Evolutionary conservation across 176 grass and related monocot genomes (phyloP).

Genomic region (Dactylis glomerata): DNA sequence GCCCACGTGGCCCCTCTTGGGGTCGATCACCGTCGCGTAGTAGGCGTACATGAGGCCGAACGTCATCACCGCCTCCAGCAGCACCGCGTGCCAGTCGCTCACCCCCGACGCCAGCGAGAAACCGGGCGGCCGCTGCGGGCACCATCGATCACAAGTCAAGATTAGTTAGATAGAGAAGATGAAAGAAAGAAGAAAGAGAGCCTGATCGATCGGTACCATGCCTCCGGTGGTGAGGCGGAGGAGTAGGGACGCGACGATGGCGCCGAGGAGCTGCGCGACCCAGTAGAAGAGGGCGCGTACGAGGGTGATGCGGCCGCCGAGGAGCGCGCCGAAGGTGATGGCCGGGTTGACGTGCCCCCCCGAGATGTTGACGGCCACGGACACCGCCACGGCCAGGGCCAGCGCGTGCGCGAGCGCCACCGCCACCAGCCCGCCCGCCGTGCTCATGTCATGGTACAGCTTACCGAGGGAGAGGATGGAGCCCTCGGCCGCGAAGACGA

Average conservation of each 20-base stretch:
- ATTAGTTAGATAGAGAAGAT: background rate
- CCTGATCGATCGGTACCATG: constrained; percentile 25
- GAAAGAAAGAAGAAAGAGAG: too few species aligned
- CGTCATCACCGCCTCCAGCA: constrained; percentile 80
- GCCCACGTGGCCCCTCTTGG: constrained; percentile 64
- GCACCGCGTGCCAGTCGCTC: constrained; percentile 72
- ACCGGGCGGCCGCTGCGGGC: constrained; percentile 53
- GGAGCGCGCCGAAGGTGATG: constrained; percentile 73
- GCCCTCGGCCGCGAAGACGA: constrained; percentile 96
- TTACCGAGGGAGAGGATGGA: constrained; percentile 91
- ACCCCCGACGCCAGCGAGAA: constrained; percentile 73
- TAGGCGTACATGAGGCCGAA: constrained; percentile 88
- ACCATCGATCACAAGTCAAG: background rate
- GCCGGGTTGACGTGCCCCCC: constrained; percentile 94
- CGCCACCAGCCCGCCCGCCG: constrained; percentile 56
- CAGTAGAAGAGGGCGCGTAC: constrained; percentile 71
- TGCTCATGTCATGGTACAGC: constrained; percentile 69
- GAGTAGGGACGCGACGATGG: constrained; percentile 59
- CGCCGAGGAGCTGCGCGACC: constrained; percentile 81
- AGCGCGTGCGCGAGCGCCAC: constrained; percentile 78
- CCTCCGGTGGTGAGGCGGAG: constrained; percentile 76
- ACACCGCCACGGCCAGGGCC: constrained; percentile 52
- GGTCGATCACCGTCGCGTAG: constrained; percentile 84
- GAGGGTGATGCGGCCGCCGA: constrained; percentile 72
- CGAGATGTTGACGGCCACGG: constrained; percentile 68